Evolutionary conservation across 192 early-diverging fungal genomes (phyloP), one percentile per base, ranked within the genome.

Genomic region (Funneliformis geosporum): DNA sequence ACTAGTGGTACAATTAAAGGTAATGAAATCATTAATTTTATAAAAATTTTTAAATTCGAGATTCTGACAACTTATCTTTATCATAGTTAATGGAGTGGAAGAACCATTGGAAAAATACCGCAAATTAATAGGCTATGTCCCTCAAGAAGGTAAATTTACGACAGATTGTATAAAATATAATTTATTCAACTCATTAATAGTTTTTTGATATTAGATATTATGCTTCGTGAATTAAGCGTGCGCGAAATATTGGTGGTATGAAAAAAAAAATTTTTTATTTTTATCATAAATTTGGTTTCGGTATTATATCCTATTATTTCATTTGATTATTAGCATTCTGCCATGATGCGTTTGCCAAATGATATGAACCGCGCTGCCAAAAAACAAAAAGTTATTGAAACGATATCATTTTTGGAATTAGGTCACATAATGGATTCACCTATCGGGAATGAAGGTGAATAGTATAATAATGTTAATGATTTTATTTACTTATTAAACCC

Each of bases 191-290:
- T 33, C 33, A 33, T 33, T 33, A 33, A 33, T 33, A 33, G 2
- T 33, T 33, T 33, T 33, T 33, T 33, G 33, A 33, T 2, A 0
- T n/a, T 72, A 72, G 93, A 94, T 39, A 79, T 86, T 33, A 85
- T 85, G 80, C 78, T 90, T 60, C 80, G 90, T 9, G 92, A 94
- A 70, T 80, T 93, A 11, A 93, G 91, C 9, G 91, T 94, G 14
- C 78, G 86, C 47, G 91, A 93, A 33, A 86, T 92, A 33, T 79
- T 90, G 46, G 81, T 90, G 70, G 70, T 72, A 50, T 12, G 43
- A 28, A 14, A 7, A 21, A n/a, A n/a, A 55, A 55, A 21, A 14
- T 21, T 44, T 1, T 5, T 44, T 9, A 0, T 0, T 44, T 44
- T 7, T 10, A 21, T 55, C 21, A 55, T 33, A 33, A 33, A 33